Percentiles rank a stretch among this genome's conserved stretches.
phyloP scores from a whole-genome alignment of 257 asterid species.

The Solanum microdontum region DNA sequence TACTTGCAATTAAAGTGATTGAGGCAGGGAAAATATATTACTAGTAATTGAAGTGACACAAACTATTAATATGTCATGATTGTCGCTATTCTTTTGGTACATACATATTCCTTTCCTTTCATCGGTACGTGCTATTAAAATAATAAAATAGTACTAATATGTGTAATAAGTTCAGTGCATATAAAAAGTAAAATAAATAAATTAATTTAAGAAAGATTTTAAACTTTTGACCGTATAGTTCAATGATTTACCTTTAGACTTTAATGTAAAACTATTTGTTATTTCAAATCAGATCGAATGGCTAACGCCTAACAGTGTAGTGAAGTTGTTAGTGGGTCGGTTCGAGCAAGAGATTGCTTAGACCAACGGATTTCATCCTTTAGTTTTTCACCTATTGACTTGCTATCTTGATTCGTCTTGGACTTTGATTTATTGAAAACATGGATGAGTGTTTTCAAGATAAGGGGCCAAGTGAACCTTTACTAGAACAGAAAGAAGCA shows the following conservation, averaged over 20 bases:
- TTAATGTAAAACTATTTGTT: neutral
- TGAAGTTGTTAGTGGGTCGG: neutral
- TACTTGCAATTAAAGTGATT: neutral
- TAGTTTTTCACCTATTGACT: neutral
- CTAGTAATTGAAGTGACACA: neutral
- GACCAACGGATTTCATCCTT: neutral
- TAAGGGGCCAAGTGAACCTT: neutral
- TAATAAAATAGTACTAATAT: too few species aligned
- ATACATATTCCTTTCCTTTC: neutral
- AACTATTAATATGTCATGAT: neutral
- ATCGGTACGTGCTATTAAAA: neutral
- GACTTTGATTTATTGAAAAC: neutral
- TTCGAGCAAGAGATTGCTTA: neutral
- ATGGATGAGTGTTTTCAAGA: neutral
- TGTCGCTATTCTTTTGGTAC: neutral
- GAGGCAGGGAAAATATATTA: neutral
- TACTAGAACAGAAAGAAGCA: neutral
- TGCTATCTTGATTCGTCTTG: neutral
- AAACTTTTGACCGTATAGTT: neutral
- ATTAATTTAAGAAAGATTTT: neutral
- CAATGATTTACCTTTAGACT: neutral
- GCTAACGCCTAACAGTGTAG: neutral
- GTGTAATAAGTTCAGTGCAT: neutral
- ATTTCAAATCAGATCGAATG: neutral
- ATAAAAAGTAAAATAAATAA: neutral